A percentile compares a stretch with the other conserved stretches of the same genome.
These are phyloP conservation scores for Beta macrorhiza DNA, from an alignment of 179 eudicot species.

Conservation along the genomic window DNA sequence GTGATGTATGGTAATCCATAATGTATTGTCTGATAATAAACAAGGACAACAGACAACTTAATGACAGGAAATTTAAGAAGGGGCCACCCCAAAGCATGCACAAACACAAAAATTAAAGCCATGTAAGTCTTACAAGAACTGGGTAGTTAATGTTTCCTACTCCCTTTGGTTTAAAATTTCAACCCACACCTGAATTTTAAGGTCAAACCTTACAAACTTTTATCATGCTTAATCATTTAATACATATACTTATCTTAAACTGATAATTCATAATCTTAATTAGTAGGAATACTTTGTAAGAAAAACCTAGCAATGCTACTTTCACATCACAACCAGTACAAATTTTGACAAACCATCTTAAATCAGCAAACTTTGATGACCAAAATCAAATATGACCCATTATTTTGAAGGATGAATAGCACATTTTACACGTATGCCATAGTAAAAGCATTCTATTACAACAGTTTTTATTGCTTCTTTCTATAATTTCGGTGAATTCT, in stretches of 20 bases:
- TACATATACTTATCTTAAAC: no score
- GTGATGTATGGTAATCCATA: neutral
- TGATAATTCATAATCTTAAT: no score
- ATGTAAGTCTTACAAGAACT: neutral
- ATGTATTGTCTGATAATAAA: neutral
- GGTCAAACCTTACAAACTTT: neutral
- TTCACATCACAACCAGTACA: no score
- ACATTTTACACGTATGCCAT: neutral
- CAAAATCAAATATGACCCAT: neutral
- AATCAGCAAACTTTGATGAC: no score
- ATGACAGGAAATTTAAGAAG: neutral
- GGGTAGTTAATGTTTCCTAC: neutral
- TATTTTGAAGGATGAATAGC: neutral
- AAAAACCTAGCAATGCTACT: no score
- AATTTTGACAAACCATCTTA: no score
- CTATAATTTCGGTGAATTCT: no score
- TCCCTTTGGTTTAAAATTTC: neutral
- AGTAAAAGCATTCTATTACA: neutral
- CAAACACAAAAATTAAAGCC: neutral
- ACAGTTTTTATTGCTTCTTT: no score
- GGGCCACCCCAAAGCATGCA: neutral
- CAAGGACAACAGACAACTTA: conserved; percentile 5
- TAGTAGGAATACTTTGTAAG: no score
- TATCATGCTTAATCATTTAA: no score
- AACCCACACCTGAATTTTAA: neutral